These are phyloP conservation scores for Cenchrus purpureus DNA, from an alignment of 176 grass and related monocot species.

Conservation along the genomic window DNA sequence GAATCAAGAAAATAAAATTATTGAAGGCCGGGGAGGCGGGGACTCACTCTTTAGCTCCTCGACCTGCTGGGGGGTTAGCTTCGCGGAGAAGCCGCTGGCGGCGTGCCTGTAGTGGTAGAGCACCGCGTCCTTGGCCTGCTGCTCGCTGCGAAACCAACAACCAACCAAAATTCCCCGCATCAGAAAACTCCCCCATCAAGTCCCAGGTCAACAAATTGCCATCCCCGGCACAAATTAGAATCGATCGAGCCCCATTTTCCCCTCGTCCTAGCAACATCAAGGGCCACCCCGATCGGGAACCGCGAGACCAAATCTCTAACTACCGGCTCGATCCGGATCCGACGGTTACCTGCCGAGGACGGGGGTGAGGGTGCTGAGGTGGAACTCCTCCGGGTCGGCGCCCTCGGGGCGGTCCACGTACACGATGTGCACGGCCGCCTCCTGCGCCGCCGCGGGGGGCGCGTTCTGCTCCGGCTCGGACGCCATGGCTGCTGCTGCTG, in stretches of 20 bases:
- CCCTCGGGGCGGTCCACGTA: conserved; percentile 72
- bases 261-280: background rate
- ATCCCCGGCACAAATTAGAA: background rate
- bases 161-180: background rate
- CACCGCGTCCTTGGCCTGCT: conserved; percentile 68
- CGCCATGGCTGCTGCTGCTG: conserved; percentile 44
- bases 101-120: conserved; percentile 91
- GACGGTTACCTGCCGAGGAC: conserved; percentile 67
- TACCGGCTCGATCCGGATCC: background rate
- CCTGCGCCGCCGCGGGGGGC: conserved; percentile 28
- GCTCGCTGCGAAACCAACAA: conserved; percentile 51
- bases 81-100: conserved; percentile 87
- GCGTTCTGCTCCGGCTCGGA: conserved; percentile 45
- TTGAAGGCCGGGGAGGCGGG: background rate
- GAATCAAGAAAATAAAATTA: background rate
- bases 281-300: conserved; percentile 2
- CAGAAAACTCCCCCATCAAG: conserved; percentile 13
- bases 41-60: conserved; percentile 84
- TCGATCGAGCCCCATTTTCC: background rate
- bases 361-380: conserved; percentile 72
- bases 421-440: conserved; percentile 77
- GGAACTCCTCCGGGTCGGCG: conserved; percentile 82
- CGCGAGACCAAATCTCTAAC: background rate
- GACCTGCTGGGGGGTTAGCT: conserved; percentile 73
- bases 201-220: background rate